A percentile compares a stretch with the other conserved stretches of the same genome.
phyloP scores from a whole-genome alignment of 176 grass and related monocot species.

The Oryza punctata region DNA sequence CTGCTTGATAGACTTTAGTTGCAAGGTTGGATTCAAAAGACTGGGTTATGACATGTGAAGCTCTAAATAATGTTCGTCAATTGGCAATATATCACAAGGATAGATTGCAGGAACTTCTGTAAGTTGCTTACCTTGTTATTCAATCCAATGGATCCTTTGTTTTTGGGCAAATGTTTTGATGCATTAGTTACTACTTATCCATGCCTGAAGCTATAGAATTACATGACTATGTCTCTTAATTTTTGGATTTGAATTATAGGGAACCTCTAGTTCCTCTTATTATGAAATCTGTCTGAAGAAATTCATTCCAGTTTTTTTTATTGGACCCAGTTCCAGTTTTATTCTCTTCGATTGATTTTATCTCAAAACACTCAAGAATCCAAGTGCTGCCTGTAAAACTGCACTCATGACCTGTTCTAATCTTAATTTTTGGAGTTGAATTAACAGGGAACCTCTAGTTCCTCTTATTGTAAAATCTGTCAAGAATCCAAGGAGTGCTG shows the following conservation, averaged over 20 bases:
- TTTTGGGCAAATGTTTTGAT: background rate
- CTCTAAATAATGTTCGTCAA: constrained; percentile 92
- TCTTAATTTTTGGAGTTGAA: constrained; percentile 41
- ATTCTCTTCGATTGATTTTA: too few species aligned
- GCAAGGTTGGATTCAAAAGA: constrained; percentile 91
- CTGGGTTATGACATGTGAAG: constrained; percentile 89
- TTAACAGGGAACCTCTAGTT: constrained; percentile 64
- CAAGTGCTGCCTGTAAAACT: constrained; percentile 90
- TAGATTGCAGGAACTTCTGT: constrained; percentile 78
- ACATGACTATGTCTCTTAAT: background rate
- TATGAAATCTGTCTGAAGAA: constrained; percentile 64
- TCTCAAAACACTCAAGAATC: constrained; percentile 47
- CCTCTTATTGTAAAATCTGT: constrained; percentile 89
- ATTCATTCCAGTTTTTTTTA: too few species aligned
- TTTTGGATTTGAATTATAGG: constrained; percentile 50
- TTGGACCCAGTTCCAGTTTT: too few species aligned
- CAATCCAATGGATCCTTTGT: background rate
- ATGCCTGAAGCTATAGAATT: constrained; percentile 5
- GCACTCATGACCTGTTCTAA: constrained; percentile 89
- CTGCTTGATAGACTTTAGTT: constrained; percentile 61
- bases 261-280: constrained; percentile 71
- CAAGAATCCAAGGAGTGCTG: constrained; percentile 97
- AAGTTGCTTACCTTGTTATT: constrained; percentile 40
- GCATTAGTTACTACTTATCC: constrained; percentile 3
- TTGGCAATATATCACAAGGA: constrained; percentile 84